Evolutionary conservation across 495 filamentous ascomycete genomes (phyloP).

Genomic region (Friedmanniomyces endolithicus): DNA sequence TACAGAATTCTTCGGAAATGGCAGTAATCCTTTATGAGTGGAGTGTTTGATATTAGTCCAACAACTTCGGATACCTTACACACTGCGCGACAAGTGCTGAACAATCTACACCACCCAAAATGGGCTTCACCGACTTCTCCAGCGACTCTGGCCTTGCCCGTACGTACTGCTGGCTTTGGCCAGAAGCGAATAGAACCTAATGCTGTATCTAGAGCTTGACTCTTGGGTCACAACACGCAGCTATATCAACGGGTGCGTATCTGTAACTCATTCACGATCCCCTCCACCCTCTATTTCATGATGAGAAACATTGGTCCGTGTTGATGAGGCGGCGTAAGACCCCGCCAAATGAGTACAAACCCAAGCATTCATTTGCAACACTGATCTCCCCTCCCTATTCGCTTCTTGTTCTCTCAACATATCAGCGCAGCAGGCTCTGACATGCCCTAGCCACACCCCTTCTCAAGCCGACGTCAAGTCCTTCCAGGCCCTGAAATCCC

Average conservation of each 20-base stretch:
- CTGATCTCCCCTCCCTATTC: constrained; percentile 44
- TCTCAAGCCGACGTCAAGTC: constrained; percentile 91
- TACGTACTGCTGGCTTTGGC: constrained; percentile 35
- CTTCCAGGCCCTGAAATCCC: constrained; percentile 73
- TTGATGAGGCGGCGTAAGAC: constrained; percentile 98
- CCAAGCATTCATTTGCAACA: constrained; percentile 67
- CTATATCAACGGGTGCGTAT: constrained; percentile 84
- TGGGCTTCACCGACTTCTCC: constrained; percentile 93
- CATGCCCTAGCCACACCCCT: constrained; percentile 51
- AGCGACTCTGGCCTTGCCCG: constrained; percentile 74
- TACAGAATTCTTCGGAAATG: not conserved
- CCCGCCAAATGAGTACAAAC: constrained; percentile 72
- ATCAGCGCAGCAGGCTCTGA: not conserved
- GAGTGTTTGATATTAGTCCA: too few species aligned
- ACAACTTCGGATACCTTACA: too few species aligned
- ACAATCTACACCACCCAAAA: constrained; percentile 33
- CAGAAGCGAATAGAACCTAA: not conserved
- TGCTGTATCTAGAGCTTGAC: constrained; percentile 59
- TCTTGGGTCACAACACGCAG: constrained; percentile 78
- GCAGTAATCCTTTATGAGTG: too few species aligned
- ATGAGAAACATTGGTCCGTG: constrained; percentile 97
- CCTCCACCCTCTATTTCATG: constrained; percentile 38
- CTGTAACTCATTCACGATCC: constrained; percentile 4
- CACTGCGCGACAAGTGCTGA: too few species aligned
- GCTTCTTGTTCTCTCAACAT: not conserved